Evolutionary conservation across 2,329 filamentous ascomycete species (phyloP), one percentile per base, ranked within the genome.

Genomic region (Didymella sp.): DNA sequence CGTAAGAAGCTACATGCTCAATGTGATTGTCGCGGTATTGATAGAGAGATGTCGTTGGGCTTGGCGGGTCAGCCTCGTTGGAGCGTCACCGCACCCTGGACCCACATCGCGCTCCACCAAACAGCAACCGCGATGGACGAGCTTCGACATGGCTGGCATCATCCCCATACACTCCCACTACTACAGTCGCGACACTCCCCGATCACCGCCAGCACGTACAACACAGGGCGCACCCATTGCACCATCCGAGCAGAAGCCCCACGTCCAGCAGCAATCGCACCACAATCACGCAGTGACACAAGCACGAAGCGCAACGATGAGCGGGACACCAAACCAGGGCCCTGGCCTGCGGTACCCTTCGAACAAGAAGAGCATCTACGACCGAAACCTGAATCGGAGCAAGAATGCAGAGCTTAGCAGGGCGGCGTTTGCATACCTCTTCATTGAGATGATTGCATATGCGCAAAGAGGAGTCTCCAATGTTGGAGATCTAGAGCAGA

Each of bases 361-460:
- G 54, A 96, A 88, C 77, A 92, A 92, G 80, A 98, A 98, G 81
- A 96, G 92, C 63, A 98, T 99, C 80, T 99, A 98, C 82, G 92
- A 97, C 82, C 87, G 95, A 52, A 92, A 96, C 60, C 83, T 98
- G 60, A 97, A 97, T 79, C 90, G 95, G 63, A 89, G 88, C 69
- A 91, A 92, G 76, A 91, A 90, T 68, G 86, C 90, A 56, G 94
- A 98, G 81, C 86, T 96, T 65, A 96, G 92, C 76, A 90, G 96
- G 73, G 87, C 95, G 11, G 92, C 91, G 78, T 98, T 99, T 78
- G 94, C 95, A 38, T 98, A 96, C 77, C 83, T 99, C 57, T 98
- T 99, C 75, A 89, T 89, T 59, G 94, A 97, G 81, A 96, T 98
- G 90, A 93, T 99, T 46, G 89, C 87, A 70, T 98, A 98, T 77